These are phyloP conservation scores for Tulasnella sp. DNA, from an alignment of 768 basidiomycete species.

Conservation along the genomic window DNA sequence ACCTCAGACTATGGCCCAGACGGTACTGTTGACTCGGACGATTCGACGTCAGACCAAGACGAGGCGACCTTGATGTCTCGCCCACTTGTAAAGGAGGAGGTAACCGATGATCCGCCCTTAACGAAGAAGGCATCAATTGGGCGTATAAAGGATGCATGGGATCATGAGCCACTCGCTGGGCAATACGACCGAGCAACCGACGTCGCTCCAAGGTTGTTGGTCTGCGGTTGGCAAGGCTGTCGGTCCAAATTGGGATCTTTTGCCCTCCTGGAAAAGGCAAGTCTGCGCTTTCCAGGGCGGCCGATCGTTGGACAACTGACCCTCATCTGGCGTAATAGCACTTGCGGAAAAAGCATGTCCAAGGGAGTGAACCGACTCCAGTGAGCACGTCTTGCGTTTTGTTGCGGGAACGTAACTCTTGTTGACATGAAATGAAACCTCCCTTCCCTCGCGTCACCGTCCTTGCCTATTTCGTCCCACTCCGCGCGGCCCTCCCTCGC, in stretches of 20 bases:
- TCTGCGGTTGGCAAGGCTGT: slow-evolving; percentile 18
- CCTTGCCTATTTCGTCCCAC: not conserved
- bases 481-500: not conserved
- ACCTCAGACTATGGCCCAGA: not conserved
- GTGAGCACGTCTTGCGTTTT: not conserved
- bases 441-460: not conserved
- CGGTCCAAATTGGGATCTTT: slow-evolving; percentile 19
- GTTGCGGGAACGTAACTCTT: not conserved
- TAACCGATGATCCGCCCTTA: not conserved
- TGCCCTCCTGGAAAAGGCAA: slow-evolving; percentile 12
- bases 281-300: not conserved
- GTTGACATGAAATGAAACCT: slow-evolving; percentile 1
- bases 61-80: not conserved
- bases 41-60: not conserved
- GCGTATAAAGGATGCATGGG: not conserved
- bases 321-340: slow-evolving; percentile 1
- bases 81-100: not conserved
- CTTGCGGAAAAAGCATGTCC: slow-evolving; percentile 18
- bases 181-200: not conserved
- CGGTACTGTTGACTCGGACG: not conserved
- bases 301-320: not conserved
- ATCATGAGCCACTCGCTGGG: slow-evolving; percentile 4
- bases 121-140: not conserved
- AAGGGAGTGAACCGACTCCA: not conserved
- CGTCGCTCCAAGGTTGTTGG: not conserved